Conservation (phyloP, 441 rosid species). For the Geranium incanum region DNA sequence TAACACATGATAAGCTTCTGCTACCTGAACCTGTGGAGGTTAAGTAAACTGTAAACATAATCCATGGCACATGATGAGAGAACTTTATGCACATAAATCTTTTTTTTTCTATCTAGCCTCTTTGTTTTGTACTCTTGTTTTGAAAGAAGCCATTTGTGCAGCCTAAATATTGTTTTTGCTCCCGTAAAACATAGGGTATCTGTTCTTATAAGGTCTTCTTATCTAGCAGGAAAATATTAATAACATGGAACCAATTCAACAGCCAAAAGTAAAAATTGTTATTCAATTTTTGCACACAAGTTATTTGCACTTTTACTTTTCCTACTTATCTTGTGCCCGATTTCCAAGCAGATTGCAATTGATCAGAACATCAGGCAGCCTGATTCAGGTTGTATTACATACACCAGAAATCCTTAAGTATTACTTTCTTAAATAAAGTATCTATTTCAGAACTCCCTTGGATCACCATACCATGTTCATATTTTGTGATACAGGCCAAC, state of each 20-base stretch:
- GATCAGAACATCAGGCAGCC: background rate
- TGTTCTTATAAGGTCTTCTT: background rate
- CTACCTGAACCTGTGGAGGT: background rate
- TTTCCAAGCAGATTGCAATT: background rate
- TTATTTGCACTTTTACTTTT: background rate
- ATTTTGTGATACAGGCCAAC: conserved; percentile 24
- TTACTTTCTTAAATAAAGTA: background rate
- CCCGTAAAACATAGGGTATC: background rate
- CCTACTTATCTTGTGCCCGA: background rate
- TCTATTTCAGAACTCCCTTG: background rate
- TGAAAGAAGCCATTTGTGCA: background rate
- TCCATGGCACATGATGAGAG: background rate
- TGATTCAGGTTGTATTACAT: background rate
- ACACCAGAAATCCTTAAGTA: background rate
- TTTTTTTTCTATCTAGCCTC: background rate
- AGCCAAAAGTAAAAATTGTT: background rate
- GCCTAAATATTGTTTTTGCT: background rate
- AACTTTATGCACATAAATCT: background rate
- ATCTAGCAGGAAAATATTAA: background rate
- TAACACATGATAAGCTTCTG: background rate
- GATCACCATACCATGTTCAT: background rate
- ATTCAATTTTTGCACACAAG: background rate
- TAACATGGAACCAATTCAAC: background rate
- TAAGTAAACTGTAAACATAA: background rate
- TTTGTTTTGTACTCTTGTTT: background rate